Evolutionary conservation across 176 grass and related monocot genomes (phyloP), one percentile per base, ranked within the genome.

Genomic region (Puya raimondii): DNA sequence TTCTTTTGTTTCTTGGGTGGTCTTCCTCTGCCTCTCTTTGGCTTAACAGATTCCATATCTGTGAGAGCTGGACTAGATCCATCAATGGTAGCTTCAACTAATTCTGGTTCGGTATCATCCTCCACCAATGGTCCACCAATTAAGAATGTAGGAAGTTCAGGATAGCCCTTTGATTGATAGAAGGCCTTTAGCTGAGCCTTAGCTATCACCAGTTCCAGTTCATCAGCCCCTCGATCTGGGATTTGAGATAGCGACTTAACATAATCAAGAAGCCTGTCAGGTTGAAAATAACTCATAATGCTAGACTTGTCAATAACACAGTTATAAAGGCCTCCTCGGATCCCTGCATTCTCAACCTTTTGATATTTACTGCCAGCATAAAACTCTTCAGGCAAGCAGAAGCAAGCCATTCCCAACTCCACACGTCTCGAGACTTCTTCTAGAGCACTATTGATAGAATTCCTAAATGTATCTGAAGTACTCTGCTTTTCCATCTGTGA

Each of bases 401-500:
- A 85, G 54, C 94, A 97, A 72, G 83, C 80, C 79, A 85, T 80
- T 58, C 84, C 94, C 66, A 86, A 84, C 47, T 85, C 49, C 63
- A 87, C 82, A 65, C 89, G 80, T 77, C 94, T 92, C 16, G 84
- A 90, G 16, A 97, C 86, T 67, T 97, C 94, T 78, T 79, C 84
- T 17, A 97, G 81, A 3, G 87, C 87, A 81, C 83, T 82, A 68
- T 83, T 84, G 57, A 97, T 77, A 65, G 94, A 81, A 76, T 74
- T 75, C 9, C 75, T 73, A 80, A 97, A 97, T 42, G 82, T 72
- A 81, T 93, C 94, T 64, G 80, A 67, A 68, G 29, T 92, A n/a
- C 80, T 87, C 79, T 92, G 94, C 50, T 82, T 97, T 91, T 97
- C 94, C 87, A 92, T 87, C 8, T 85, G 86, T 12, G 86, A 85